Conservation (phyloP, 371 early-diverging fungal genomes). For the Mucor indicus region DNA sequence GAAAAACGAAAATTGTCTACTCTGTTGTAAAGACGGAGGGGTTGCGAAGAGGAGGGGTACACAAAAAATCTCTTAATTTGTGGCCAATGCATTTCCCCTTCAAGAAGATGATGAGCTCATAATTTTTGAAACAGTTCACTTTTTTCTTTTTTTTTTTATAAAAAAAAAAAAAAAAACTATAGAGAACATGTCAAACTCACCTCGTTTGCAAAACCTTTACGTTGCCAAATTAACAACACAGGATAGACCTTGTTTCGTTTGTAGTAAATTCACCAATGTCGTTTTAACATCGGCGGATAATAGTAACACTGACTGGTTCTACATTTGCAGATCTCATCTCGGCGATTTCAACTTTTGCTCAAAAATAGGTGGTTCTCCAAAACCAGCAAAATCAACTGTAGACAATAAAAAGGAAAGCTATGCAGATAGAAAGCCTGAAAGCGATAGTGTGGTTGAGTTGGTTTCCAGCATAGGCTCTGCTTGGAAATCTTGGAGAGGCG, state of each 20-base stretch:
- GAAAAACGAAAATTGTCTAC: no score
- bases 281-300: slow-evolving; percentile 54
- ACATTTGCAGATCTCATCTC: slow-evolving; percentile 44
- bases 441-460: slow-evolving; percentile 43
- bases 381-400: slow-evolving; percentile 6
- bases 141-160: no score
- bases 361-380: slow-evolving; percentile 19
- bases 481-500: slow-evolving; percentile 39
- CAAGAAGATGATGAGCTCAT: no score
- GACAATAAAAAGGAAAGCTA: slow-evolving; percentile 5
- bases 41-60: no score
- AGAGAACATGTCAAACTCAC: not conserved
- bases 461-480: slow-evolving; percentile 42
- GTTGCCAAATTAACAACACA: slow-evolving; percentile 47
- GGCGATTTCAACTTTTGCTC: slow-evolving; percentile 45
- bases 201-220: slow-evolving; percentile 48
- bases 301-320: slow-evolving; percentile 59
- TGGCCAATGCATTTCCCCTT: no score
- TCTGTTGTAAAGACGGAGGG: no score
- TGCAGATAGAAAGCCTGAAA: slow-evolving; percentile 26
- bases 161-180: no score
- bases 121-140: no score
- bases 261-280: slow-evolving; percentile 52
- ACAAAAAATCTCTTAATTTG: no score
- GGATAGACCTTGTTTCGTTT: slow-evolving; percentile 61